Percentiles rank a stretch among this genome's conserved stretches.
phyloP scores from a whole-genome alignment of 2,329 filamentous ascomycete species.

The Fusarium sp. region DNA sequence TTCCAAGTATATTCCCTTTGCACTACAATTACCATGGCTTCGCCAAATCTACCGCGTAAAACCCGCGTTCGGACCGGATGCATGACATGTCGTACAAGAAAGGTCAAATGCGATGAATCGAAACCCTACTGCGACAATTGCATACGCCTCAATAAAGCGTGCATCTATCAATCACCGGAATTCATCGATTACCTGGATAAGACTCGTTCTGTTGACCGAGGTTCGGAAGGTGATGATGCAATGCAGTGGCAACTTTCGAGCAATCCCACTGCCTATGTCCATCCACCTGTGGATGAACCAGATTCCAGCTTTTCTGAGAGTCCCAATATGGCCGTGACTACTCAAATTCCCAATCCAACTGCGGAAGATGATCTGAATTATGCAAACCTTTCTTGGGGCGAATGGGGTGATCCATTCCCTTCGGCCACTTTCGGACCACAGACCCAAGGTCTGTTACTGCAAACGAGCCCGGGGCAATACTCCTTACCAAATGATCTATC shows the following conservation, averaged over 20 bases:
- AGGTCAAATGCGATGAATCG: not conserved
- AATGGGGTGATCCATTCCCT: not conserved
- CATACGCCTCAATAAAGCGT: not conserved
- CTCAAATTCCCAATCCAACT: not conserved
- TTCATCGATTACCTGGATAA: not conserved
- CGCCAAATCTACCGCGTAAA: not conserved
- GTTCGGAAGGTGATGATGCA: not conserved
- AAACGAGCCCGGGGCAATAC: not conserved
- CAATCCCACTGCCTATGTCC: not conserved
- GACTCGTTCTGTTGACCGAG: not conserved
- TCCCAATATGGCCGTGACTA: not conserved
- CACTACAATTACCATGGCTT: too few species aligned
- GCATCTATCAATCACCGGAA: not conserved
- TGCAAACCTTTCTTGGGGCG: not conserved
- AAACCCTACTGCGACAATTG: not conserved
- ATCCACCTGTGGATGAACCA: not conserved
- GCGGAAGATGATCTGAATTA: not conserved
- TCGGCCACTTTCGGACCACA: not conserved
- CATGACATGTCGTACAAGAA: not conserved
- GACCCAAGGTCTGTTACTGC: not conserved
- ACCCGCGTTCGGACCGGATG: not conserved
- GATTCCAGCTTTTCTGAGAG: not conserved
- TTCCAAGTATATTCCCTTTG: too few species aligned
- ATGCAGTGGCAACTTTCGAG: not conserved
- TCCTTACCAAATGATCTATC: not conserved